These are phyloP conservation scores for Cladochytrium replicatum DNA, from an alignment of 192 early-diverging fungal genomes.

Conservation along the genomic window DNA sequence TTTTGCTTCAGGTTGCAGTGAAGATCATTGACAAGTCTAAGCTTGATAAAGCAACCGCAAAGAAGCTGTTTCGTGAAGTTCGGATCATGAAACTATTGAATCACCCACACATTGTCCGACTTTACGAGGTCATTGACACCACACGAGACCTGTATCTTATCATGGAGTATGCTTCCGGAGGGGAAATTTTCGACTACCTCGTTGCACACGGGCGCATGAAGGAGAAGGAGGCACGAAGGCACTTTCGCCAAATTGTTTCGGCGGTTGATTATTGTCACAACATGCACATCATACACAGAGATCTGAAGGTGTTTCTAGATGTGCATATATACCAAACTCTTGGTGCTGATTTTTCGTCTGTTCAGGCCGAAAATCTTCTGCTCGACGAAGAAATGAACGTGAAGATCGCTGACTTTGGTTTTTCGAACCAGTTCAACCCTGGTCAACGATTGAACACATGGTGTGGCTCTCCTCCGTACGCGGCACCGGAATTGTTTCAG, in stretches of 20 bases:
- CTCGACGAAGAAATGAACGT: conserved; percentile 52
- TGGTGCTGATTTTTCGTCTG: not conserved
- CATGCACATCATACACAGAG: conserved; percentile 46
- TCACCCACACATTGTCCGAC: conserved; percentile 47
- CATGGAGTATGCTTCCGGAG: conserved; percentile 52
- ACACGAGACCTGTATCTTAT: conserved; percentile 50
- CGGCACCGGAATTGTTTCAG: conserved; percentile 50
- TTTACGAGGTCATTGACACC: conserved; percentile 59
- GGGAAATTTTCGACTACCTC: conserved; percentile 55
- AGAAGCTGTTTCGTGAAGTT: conserved; percentile 53
- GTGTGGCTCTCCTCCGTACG: conserved; percentile 53
- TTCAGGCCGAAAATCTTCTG: conserved; percentile 44
- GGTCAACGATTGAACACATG: conserved; percentile 50
- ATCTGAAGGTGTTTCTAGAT: conserved; percentile 25
- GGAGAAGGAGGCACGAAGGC: conserved; percentile 49
- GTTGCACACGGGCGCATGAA: conserved; percentile 56
- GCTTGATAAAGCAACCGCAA: conserved; percentile 44
- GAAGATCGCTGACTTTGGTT: conserved; percentile 58
- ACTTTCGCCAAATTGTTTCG: conserved; percentile 45
- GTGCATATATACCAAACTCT: not conserved
- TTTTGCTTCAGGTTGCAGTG: conserved; percentile 48
- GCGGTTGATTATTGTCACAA: conserved; percentile 51
- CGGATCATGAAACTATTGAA: conserved; percentile 52
- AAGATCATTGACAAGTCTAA: conserved; percentile 56
- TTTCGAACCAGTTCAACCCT: conserved; percentile 49